These are phyloP conservation scores for Parietaria judaica DNA, from an alignment of 306 rosid genomes.

Conservation along the genomic window DNA sequence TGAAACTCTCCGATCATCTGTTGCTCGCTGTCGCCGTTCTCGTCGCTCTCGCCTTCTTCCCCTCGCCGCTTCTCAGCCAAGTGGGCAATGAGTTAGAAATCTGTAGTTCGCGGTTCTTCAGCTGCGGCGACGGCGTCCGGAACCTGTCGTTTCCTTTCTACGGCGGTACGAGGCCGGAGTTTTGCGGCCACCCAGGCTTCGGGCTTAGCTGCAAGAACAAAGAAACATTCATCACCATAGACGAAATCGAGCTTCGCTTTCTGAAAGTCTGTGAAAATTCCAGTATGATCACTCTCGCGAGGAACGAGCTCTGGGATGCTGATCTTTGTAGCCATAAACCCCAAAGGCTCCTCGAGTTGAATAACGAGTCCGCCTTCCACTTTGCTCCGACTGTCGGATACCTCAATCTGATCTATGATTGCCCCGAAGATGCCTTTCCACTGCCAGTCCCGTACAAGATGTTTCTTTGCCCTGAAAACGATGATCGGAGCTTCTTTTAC, in stretches of 20 bases:
- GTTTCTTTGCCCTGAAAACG: not conserved
- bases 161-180: not conserved
- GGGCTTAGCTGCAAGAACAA: not conserved
- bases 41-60: conserved; percentile 2
- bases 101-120: conserved; percentile 13
- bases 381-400: not conserved
- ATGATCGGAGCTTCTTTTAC: not conserved
- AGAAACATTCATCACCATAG: not conserved
- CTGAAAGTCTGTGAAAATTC: fast-evolving
- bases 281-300: conserved; percentile 14
- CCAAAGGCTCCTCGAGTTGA: not conserved
- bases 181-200: conserved; percentile 11
- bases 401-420: conserved; percentile 23
- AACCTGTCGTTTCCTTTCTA: conserved; percentile 33
- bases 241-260: not conserved
- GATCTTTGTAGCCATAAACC: not conserved
- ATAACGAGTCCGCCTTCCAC: not conserved
- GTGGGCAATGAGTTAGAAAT: not conserved
- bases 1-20: not conserved
- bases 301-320: conserved; percentile 1
- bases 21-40: not conserved
- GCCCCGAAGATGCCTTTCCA: not conserved
- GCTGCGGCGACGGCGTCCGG: conserved; percentile 1
- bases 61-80: not conserved
- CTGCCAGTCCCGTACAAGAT: not conserved